Evolutionary conservation across 2,329 filamentous ascomycete genomes (phyloP).

Genomic region (Tolypocladium inflatum): DNA sequence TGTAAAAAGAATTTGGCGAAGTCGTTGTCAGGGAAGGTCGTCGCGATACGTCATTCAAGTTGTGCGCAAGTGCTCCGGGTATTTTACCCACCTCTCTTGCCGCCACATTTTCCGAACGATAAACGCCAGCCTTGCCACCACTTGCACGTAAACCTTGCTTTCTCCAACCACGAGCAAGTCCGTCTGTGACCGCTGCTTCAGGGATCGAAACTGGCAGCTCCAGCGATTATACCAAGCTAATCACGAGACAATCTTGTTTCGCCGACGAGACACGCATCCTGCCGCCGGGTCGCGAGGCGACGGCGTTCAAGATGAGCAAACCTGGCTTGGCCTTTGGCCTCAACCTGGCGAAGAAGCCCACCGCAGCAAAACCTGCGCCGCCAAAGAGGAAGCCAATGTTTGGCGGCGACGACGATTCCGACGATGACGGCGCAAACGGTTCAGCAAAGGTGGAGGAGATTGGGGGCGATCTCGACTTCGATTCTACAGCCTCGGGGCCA

Average conservation of each 20-base stretch:
- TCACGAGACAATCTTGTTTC: background rate
- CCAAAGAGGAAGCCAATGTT: constrained; percentile 47
- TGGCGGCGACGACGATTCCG: constrained; percentile 46
- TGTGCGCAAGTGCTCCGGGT: background rate
- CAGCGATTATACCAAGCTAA: background rate
- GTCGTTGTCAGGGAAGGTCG: background rate
- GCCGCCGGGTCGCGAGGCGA: background rate
- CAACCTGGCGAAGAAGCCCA: constrained; percentile 49
- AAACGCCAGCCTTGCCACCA: background rate
- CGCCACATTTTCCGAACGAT: background rate
- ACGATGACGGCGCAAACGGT: constrained; percentile 32
- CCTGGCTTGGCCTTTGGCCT: constrained; percentile 45
- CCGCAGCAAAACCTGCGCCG: constrained; percentile 36
- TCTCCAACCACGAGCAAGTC: background rate
- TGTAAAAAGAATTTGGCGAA: background rate
- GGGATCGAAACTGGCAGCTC: background rate
- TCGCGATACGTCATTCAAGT: background rate
- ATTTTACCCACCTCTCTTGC: background rate
- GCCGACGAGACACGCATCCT: background rate
- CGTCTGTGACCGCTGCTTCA: background rate
- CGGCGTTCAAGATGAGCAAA: constrained; percentile 31
- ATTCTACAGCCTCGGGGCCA: constrained; percentile 11
- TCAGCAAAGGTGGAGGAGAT: constrained; percentile 43
- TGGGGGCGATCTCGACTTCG: constrained; percentile 50
- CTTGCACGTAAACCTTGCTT: background rate